Evolutionary conservation across 306 rosid genomes (phyloP).

Genomic region (cucumber (Cucumis sativus)): Cucumber_9930_V3 NC_026657.2:3573501-3574000

Average conservation of each 20-base stretch:
- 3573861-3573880: not conserved
- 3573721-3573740: not conserved
- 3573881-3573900: not conserved
- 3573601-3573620: not conserved
- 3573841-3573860: not conserved
- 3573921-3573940: not conserved
- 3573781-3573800: not conserved
- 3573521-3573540: not conserved
- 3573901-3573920: not conserved
- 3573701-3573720: not conserved
- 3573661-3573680: not conserved
- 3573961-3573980: not conserved
- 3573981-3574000: not conserved
- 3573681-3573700: not conserved
- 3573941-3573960: not conserved
- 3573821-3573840: not conserved
- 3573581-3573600: not conserved
- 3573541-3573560: not conserved
- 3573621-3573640: not conserved
- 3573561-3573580: not conserved
- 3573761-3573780: not conserved
- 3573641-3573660: not conserved
- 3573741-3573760: not conserved
- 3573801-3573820: not conserved
- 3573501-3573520: constrained; percentile 10